A percentile compares a stretch with the other conserved stretches of the same genome.
Evolutionary conservation across 1,284 basidiomycete species (phyloP).

Genomic region (Veloboletus limbatus): DNA sequence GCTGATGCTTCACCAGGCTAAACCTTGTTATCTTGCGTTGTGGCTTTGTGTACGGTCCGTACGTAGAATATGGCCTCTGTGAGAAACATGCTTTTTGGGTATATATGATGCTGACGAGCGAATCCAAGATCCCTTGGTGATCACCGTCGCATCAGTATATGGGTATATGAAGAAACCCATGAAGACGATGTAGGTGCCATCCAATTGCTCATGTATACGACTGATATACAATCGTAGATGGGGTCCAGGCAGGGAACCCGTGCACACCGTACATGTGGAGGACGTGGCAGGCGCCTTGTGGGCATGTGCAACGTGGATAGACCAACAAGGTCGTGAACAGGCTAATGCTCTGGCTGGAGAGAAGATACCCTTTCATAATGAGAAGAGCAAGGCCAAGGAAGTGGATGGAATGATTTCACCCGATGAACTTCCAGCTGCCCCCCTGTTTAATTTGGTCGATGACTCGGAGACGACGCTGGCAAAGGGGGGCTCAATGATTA

Average conservation of each 20-base stretch:
- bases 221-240: constrained; percentile 44
- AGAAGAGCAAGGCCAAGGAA: constrained; percentile 61
- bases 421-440: constrained; percentile 59
- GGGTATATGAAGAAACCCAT: constrained; percentile 82
- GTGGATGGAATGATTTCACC: constrained; percentile 60
- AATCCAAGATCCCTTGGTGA: constrained; percentile 47
- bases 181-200: constrained; percentile 69
- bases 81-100: constrained; percentile 28
- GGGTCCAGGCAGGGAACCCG: constrained; percentile 76
- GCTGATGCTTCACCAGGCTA: constrained; percentile 46
- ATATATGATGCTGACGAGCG: constrained; percentile 9
- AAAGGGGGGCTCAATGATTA: constrained; percentile 70
- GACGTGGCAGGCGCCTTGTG: constrained; percentile 77
- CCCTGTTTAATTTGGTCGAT: constrained; percentile 85
- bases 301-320: constrained; percentile 76
- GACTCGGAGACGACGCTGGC: constrained; percentile 76
- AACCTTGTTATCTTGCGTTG: constrained; percentile 78
- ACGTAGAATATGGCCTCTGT: constrained; percentile 67
- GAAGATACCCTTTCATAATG: constrained; percentile 57
- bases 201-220: no score
- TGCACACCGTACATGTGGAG: constrained; percentile 76
- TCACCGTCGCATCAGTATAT: constrained; percentile 82
- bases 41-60: constrained; percentile 75
- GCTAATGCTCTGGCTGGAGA: constrained; percentile 64
- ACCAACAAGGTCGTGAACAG: constrained; percentile 53